A percentile compares a stretch with the other conserved stretches of the same genome.
phyloP scores from a whole-genome alignment of 768 basidiomycete species.

The Candolleomyces eurysporus region DNA sequence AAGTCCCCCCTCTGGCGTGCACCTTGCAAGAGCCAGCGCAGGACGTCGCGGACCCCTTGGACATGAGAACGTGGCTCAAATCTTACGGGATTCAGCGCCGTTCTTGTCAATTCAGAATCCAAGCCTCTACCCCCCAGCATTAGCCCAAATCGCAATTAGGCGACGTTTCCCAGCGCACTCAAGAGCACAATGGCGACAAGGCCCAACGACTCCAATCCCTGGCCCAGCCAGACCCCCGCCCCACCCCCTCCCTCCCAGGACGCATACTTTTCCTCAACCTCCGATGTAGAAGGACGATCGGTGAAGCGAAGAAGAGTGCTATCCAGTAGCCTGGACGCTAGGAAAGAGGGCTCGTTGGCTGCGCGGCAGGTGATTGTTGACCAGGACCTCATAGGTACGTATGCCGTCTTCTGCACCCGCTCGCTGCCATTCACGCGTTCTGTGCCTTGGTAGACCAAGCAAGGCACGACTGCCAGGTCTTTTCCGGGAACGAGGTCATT shows the following conservation, averaged over 20 bases:
- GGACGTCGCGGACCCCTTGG: slow-evolving; percentile 2
- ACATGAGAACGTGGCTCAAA: slow-evolving; percentile 2
- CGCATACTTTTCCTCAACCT: slow-evolving; percentile 3
- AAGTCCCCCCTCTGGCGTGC: slow-evolving; percentile 10
- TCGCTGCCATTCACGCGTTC: slow-evolving; percentile 6
- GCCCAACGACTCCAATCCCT: slow-evolving; percentile 12
- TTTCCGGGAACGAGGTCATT: slow-evolving; percentile 66
- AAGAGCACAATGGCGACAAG: slow-evolving; percentile 10
- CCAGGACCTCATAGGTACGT: slow-evolving; percentile 31
- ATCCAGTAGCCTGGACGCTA: neutral
- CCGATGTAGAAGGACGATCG: slow-evolving; percentile 12
- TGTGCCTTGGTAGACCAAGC: slow-evolving; percentile 36
- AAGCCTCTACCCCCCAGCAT: neutral
- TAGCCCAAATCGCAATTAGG: neutral
- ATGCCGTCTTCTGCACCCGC: slow-evolving; percentile 3
- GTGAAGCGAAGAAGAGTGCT: slow-evolving; percentile 13
- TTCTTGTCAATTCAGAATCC: neutral
- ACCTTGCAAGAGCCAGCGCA: neutral
- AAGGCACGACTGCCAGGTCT: slow-evolving; percentile 45
- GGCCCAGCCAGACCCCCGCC: slow-evolving; percentile 15
- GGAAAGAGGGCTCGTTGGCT: slow-evolving; percentile 15
- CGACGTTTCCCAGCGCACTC: neutral
- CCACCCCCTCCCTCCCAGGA: slow-evolving; percentile 9
- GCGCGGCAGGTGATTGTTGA: slow-evolving; percentile 40
- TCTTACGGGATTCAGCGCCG: slow-evolving; percentile 2